Conservation (phyloP, 768 basidiomycete genomes). For the Rhodotorula toruloides region DNA sequence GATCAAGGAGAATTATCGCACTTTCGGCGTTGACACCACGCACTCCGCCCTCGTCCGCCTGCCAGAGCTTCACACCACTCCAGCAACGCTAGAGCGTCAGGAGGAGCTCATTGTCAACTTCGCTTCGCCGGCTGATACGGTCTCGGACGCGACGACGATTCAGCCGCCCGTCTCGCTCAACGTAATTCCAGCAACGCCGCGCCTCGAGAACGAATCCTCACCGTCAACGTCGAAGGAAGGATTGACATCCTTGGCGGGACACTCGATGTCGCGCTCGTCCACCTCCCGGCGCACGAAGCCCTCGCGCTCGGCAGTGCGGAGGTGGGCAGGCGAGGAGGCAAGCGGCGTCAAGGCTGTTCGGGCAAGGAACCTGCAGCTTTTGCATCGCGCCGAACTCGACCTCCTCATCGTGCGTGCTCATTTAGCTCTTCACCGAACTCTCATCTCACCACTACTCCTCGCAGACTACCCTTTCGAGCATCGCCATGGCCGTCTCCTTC, state of each 20-base stretch:
- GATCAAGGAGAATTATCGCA: conserved; percentile 1
- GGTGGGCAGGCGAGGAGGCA: neutral
- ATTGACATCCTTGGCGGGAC: too few species aligned
- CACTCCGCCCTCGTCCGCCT: neutral
- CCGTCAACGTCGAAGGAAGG: too few species aligned
- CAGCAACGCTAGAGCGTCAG: too few species aligned
- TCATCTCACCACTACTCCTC: neutral
- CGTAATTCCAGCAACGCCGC: too few species aligned
- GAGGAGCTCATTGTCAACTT: too few species aligned
- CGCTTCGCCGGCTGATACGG: too few species aligned
- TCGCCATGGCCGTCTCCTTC: neutral
- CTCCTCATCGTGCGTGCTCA: conserved; percentile 2
- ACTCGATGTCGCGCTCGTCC: too few species aligned
- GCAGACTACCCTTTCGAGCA: conserved; percentile 1
- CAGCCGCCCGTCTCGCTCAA: too few species aligned
- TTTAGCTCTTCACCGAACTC: neutral
- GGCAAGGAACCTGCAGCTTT: neutral
- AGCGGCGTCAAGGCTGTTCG: neutral
- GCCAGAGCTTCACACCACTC: neutral
- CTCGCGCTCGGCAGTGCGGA: neutral
- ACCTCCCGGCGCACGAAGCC: neutral
- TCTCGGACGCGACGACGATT: too few species aligned
- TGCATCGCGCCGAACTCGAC: conserved; percentile 7
- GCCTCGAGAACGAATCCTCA: too few species aligned
- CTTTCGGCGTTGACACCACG: neutral